Evolutionary conservation across 192 early-diverging fungal species (phyloP), one percentile per base, ranked within the genome.

Genomic region (Umbelopsis sp.): DNA sequence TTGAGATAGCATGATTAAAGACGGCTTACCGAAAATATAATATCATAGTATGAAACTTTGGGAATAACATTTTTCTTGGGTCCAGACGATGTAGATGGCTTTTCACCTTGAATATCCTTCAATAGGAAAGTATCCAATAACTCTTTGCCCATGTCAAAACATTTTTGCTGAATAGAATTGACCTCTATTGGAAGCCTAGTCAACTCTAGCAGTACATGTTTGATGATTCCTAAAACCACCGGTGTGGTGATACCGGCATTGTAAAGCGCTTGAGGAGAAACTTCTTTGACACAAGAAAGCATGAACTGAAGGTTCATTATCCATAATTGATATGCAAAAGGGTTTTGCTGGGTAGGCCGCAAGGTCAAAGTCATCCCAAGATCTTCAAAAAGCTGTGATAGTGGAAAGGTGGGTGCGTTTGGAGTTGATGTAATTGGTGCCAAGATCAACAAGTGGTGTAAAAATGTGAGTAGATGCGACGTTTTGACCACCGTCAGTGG

Each of bases 281-380:
- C 41, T 29, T 45, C 71, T 47, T 62, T 31, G 16, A 78, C 24
- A 49, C 77, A 78, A 6, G 77, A 78, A 11, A 78, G 26, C 72
- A 78, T 74, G 56, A 78, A 78, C 52, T 78, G 72, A 24, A 74
- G 5, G n/a, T 68, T 78, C 24, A 78, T 50, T 2, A 78, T 78
- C 77, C 77, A 78, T 21, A 65, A 62, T 7, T 69, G 71, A 17
- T 22, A 41, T 41, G 54, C 34, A 7, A 44, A 66, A 16, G 74
- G 44, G 26, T 47, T 71, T 2, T 66, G 43, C 17, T 50, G 51
- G 0, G 45, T 59, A 24, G 66, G 20, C 22, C 71, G 66, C 5
- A 78, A 51, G 16, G 77, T 74, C 0, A 78, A 24, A 38, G 69
- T 74, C 22, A 66, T 44, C 20, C 65, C 65, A 8, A 78, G 43